Evolutionary conservation across 176 grass and related monocot genomes (phyloP).

Genomic region (Ensete glaucum): DNA sequence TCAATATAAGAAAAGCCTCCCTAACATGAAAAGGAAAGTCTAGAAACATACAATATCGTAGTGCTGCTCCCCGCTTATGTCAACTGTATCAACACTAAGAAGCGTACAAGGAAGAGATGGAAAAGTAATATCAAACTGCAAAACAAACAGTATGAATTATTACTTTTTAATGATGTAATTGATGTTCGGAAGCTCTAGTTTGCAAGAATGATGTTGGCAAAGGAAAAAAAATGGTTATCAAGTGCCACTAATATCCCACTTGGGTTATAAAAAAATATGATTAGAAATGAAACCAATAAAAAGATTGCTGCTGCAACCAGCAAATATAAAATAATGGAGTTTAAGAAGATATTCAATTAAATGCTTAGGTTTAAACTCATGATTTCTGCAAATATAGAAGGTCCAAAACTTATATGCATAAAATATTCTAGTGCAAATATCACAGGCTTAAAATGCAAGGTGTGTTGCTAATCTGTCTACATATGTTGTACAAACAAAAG

Average conservation of each 20-base stretch:
- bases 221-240: neutral
- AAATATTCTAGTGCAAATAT: neutral
- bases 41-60: conserved; percentile 66
- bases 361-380: too few relatives aligned
- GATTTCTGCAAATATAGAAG: neutral
- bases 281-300: too few relatives aligned
- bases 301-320: neutral
- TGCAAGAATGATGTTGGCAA: too few relatives aligned
- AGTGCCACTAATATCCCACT: neutral
- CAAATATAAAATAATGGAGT: neutral
- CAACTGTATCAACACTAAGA: conserved; percentile 78
- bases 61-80: conserved; percentile 96
- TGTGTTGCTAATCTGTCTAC: neutral
- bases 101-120: conserved; percentile 79
- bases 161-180: neutral
- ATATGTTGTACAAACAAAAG: neutral
- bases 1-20: neutral
- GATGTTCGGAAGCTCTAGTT: neutral
- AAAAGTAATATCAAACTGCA: conserved; percentile 96
- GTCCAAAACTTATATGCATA: neutral
- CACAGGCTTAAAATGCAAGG: neutral
- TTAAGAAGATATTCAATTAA: neutral
- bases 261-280: neutral
- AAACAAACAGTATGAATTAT: conserved; percentile 28
- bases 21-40: neutral